Evolutionary conservation across 257 asterid genomes (phyloP), one percentile per base, ranked within the genome.

Genomic region (Primulina huaijiensis): DNA sequence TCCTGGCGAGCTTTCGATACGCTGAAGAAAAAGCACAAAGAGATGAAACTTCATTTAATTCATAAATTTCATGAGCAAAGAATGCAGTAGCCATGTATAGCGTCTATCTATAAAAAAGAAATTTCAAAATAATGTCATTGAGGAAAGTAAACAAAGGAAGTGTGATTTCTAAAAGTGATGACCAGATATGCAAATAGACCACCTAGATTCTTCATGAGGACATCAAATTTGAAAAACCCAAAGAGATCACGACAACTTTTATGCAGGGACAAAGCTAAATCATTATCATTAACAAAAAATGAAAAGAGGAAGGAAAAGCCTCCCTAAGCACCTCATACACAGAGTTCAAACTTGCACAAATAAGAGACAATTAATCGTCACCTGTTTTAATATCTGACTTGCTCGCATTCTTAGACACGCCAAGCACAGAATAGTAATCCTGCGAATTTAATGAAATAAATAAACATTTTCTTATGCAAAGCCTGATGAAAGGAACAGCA

Each of bases 1-100:
- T 89, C 83, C 99, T 80, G 38, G 99, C 99, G 60, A 94, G 97
- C 85, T 94, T 91, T 72, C 99, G 87, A 74, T 94, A 94, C 40
- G 97, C 99, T 94, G 94, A 78, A 80, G 65, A 73, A 64, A 74
- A 73, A 67, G 56, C 59, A 62, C 29, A 65, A 64, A 59, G 3
- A 20, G 8, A 59, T 8, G 11, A 69, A 61, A 63, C n/a, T 30
- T 23, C 27, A 71, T 70, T 64, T 8, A 30, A 53, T 58, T 25
- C 31, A 31, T 62, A 62, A 29, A 11, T 66, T 27, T 71, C 72
- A n/a, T 10, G 27, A 59, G 58, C 71, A 55, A 46, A 50, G 60
- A 68, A 55, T 31, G 68, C 59, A 43, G 30, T 52, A 23, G 30
- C 46, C 62, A 73, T 37, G 27, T 60, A 21, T 17, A 29, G 59